phyloP scores from a whole-genome alignment of 208 protist genomes.

The Leptomonas pyrrhocoris region DNA sequence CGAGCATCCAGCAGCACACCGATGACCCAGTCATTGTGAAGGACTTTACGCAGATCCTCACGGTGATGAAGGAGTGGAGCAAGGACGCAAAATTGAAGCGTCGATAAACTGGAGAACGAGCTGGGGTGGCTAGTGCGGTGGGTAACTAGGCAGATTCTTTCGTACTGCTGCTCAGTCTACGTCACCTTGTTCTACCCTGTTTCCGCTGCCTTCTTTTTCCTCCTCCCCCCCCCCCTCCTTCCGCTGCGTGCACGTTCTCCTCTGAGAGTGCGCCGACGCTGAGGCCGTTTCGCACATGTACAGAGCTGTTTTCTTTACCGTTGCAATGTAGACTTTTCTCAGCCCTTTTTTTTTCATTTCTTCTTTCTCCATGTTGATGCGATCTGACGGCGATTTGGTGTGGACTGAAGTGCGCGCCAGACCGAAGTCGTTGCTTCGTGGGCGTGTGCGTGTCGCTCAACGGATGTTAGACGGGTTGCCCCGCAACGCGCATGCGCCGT shows the following conservation, averaged over 20 bases:
- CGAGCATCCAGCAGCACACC: slow-evolving; percentile 75
- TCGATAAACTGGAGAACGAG: slow-evolving; percentile 13
- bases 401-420: neutral
- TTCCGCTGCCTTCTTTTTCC: too few relatives aligned
- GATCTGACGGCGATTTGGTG: neutral
- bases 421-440: neutral
- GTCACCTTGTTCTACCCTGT: too few relatives aligned
- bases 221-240: too few relatives aligned
- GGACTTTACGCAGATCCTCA: slow-evolving; percentile 87
- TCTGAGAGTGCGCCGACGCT: too few relatives aligned
- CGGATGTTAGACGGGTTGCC: too few relatives aligned
- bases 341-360: slow-evolving; percentile 8
- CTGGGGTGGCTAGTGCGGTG: too few relatives aligned
- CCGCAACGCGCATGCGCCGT: too few relatives aligned
- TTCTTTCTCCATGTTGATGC: neutral
- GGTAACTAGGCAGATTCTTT: too few relatives aligned
- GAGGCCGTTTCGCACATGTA: neutral
- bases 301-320: neutral
- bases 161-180: too few relatives aligned
- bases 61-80: slow-evolving; percentile 94
- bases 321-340: too few relatives aligned
- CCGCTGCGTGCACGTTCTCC: neutral
- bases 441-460: too few relatives aligned
- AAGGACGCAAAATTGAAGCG: slow-evolving; percentile 90
- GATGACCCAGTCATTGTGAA: slow-evolving; percentile 54